Evolutionary conservation across 139 green algal species (phyloP).

Genomic region (Picochlorum costavermella): DNA sequence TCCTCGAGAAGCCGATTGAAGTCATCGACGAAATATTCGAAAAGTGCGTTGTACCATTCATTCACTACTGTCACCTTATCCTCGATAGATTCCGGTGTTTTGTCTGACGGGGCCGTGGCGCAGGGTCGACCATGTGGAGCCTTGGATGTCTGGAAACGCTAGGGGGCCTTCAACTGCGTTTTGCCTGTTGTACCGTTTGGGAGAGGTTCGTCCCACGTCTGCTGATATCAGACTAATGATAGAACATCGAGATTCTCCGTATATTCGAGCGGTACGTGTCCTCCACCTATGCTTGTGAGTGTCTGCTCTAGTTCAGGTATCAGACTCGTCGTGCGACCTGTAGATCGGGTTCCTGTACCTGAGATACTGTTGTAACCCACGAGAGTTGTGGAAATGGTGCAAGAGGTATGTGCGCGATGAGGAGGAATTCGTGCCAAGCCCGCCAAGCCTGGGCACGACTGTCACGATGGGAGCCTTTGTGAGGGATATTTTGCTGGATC

Average conservation of each 20-base stretch:
- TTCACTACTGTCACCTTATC: not conserved
- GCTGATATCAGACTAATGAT: constrained; percentile 55
- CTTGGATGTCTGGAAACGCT: constrained; percentile 94
- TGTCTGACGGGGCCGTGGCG: constrained; percentile 26
- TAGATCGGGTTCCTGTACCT: constrained; percentile 92
- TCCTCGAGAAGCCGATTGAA: constrained; percentile 53
- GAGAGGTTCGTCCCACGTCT: constrained; percentile 57
- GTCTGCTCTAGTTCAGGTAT: constrained; percentile 5
- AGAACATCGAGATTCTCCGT: constrained; percentile 82
- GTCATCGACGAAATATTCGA: constrained; percentile 84
- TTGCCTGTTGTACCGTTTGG: constrained; percentile 78
- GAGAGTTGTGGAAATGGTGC: constrained; percentile 79
- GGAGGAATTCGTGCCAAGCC: constrained; percentile 68
- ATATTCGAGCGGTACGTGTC: constrained; percentile 83
- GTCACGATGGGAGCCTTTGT: constrained; percentile 81
- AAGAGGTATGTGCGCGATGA: constrained; percentile 68
- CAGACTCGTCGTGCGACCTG: not conserved
- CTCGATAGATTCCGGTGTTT: not conserved
- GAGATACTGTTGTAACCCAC: constrained; percentile 79
- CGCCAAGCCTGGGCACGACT: constrained; percentile 29
- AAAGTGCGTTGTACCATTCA: constrained; percentile 14
- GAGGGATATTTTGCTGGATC: constrained; percentile 80
- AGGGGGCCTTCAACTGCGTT: constrained; percentile 88
- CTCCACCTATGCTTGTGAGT: constrained; percentile 4
- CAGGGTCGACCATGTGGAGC: constrained; percentile 80